These are phyloP conservation scores for Fusarium scirpi DNA, from an alignment of 2,329 filamentous ascomycete species.

Conservation along the genomic window DNA sequence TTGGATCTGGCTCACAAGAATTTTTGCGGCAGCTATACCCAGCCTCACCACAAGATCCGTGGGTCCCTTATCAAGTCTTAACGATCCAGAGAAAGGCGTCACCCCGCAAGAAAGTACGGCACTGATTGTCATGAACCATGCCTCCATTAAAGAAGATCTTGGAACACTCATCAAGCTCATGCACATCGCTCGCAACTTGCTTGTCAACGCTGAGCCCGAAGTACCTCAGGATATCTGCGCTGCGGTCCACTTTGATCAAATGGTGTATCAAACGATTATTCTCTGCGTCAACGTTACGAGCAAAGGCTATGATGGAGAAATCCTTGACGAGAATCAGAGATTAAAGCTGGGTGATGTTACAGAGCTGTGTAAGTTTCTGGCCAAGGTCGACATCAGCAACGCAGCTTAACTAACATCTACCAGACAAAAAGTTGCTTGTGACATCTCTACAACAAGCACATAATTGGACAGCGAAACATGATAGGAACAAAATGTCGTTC, in stretches of 20 bases:
- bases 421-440: conserved; percentile 75
- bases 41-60: conserved; percentile 70
- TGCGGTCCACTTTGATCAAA: conserved; percentile 73
- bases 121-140: conserved; percentile 72
- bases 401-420: conserved; percentile 2
- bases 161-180: conserved; percentile 74
- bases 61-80: conserved; percentile 64
- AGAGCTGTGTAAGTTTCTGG: conserved; percentile 68
- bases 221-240: conserved; percentile 75
- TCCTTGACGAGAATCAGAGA: conserved; percentile 68
- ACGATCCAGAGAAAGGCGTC: conserved; percentile 66
- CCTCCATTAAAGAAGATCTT: conserved; percentile 70
- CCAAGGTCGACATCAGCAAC: background rate
- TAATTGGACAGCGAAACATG: conserved; percentile 77
- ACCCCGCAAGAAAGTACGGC: conserved; percentile 72
- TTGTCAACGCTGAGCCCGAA: conserved; percentile 73
- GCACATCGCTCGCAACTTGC: conserved; percentile 73
- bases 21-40: conserved; percentile 71
- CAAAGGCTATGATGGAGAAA: conserved; percentile 74
- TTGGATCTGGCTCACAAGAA: conserved; percentile 73
- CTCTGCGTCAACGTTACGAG: conserved; percentile 75
- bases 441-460: conserved; percentile 75
- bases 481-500: conserved; percentile 77
- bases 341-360: conserved; percentile 71
- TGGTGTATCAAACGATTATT: conserved; percentile 74